Conservation (phyloP, 2,329 filamentous ascomycete genomes). For the Alternaria hordeiaustralica region DNA sequence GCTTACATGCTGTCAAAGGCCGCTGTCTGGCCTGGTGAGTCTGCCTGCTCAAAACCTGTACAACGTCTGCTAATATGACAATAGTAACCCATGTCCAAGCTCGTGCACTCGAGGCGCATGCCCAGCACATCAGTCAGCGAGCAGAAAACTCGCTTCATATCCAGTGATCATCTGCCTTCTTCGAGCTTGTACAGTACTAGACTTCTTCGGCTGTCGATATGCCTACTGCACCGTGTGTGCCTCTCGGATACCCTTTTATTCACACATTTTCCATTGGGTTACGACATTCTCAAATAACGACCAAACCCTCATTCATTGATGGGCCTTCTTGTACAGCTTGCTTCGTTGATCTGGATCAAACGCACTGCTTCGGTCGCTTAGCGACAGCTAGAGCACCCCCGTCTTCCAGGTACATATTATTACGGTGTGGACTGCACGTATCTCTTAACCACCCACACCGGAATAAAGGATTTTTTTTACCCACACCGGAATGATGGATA, state of each 20-base stretch:
- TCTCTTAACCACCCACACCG: too few relatives aligned
- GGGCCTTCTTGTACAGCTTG: conserved; percentile 8
- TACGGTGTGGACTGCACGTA: background rate
- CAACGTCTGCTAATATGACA: conserved; percentile 30
- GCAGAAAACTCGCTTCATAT: conserved; percentile 56
- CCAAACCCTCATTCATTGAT: background rate
- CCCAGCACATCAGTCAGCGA: conserved; percentile 67
- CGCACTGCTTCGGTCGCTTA: background rate
- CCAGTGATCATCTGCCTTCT: conserved; percentile 32
- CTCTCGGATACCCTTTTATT: background rate
- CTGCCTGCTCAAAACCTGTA: background rate
- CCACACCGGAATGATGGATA: too few relatives aligned
- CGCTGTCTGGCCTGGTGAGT: conserved; percentile 88
- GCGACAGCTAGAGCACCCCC: background rate
- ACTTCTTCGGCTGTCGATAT: background rate
- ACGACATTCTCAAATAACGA: background rate
- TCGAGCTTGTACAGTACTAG: conserved; percentile 27
- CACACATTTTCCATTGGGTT: background rate
- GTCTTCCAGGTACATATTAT: background rate
- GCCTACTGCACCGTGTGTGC: background rate
- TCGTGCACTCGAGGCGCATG: conserved; percentile 69
- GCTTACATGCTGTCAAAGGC: conserved; percentile 88
- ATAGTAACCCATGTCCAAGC: conserved; percentile 73
- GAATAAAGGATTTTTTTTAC: too few relatives aligned
- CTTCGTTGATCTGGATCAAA: background rate